Conservation (phyloP, 2,329 filamentous ascomycete genomes). For the Coniochaeta prunicola region DNA sequence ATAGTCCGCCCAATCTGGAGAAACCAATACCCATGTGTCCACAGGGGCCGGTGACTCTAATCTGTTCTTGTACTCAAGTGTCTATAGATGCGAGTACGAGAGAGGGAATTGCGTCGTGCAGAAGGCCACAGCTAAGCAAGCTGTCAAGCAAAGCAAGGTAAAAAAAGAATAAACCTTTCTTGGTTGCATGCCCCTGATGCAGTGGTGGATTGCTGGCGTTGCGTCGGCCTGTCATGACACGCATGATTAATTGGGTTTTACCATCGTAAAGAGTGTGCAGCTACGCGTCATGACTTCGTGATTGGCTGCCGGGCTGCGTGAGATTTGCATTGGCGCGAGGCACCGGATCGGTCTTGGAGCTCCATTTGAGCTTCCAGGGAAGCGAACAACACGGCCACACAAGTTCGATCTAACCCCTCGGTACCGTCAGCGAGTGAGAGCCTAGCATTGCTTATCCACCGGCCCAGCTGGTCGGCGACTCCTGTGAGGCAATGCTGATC, state of each 20-base stretch:
- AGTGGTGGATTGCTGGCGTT: not conserved
- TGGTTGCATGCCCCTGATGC: not conserved
- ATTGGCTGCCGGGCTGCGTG: not conserved
- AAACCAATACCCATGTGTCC: no score
- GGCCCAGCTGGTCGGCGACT: not conserved
- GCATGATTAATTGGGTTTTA: slow-evolving; percentile 2
- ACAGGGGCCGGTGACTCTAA: no score
- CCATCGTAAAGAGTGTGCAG: not conserved
- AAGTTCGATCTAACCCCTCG: not conserved
- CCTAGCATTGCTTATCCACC: not conserved
- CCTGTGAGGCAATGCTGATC: not conserved
- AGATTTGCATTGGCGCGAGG: slow-evolving; percentile 4
- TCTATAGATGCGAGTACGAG: not conserved
- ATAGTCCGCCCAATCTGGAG: no score
- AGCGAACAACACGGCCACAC: no score
- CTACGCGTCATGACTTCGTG: not conserved
- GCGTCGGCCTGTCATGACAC: slow-evolving; percentile 2
- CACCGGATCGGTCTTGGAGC: not conserved
- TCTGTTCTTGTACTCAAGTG: not conserved
- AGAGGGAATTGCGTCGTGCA: not conserved
- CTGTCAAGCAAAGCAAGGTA: not conserved
- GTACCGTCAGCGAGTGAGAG: not conserved
- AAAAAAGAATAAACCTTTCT: not conserved
- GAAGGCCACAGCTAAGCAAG: not conserved
- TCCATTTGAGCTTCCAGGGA: not conserved